Percentiles rank a stretch among this genome's conserved stretches.
Evolutionary conservation across 2,329 filamentous ascomycete genomes (phyloP).

Genomic region (Fusarium xylarioides): DNA sequence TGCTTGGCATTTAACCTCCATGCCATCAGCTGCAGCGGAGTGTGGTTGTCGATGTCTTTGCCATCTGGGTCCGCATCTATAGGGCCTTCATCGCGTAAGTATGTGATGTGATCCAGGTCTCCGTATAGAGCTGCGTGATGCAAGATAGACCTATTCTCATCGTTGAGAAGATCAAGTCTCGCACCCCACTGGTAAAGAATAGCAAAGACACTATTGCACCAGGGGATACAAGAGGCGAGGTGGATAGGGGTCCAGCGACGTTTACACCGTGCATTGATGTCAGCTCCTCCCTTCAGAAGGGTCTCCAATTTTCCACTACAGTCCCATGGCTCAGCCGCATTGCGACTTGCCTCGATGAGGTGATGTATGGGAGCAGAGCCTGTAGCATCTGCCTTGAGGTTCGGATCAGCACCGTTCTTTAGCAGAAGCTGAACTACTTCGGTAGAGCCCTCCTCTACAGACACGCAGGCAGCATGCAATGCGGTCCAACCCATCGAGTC

Average conservation of each 20-base stretch:
- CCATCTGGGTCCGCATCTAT: not conserved
- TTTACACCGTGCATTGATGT: not conserved
- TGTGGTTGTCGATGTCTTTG: not conserved
- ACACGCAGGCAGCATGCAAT: not conserved
- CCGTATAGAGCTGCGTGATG: not conserved
- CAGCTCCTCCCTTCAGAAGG: not conserved
- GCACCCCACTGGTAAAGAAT: not conserved
- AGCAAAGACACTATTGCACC: not conserved
- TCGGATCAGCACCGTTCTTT: not conserved
- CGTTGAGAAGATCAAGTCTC: not conserved
- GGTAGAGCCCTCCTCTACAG: not conserved
- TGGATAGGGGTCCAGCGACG: not conserved
- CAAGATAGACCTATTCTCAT: rapidly evolving
- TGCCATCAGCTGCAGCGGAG: not conserved
- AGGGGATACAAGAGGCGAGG: not conserved
- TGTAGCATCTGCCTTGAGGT: not conserved
- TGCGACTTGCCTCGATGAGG: not conserved
- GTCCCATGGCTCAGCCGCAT: not conserved
- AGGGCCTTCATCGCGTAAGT: not conserved
- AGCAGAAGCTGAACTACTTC: not conserved
- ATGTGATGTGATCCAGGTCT: not conserved
- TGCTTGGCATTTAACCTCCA: not conserved
- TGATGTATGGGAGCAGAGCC: not conserved
- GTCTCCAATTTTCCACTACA: not conserved
- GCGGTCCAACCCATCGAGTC: not conserved